phyloP scores from a whole-genome alignment of 2,329 filamentous ascomycete species.

The Dendrostoma leiphaemia region DNA sequence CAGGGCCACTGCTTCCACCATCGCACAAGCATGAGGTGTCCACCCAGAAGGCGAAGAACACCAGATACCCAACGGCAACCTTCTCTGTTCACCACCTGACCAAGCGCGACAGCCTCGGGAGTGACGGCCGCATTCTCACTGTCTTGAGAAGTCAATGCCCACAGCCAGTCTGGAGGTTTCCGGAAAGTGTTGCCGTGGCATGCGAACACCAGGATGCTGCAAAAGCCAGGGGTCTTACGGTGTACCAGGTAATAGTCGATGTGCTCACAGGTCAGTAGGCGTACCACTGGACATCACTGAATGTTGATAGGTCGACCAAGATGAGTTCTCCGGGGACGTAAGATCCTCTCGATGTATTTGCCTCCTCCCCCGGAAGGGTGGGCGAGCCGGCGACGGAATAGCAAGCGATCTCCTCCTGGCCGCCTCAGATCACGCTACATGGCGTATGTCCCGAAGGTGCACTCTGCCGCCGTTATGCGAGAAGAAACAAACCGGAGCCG shows the following conservation, averaged over 20 bases:
- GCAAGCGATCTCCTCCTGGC: constrained; percentile 7
- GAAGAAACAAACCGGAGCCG: neutral
- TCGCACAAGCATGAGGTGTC: constrained; percentile 12
- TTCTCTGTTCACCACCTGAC: neutral
- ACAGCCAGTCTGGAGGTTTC: neutral
- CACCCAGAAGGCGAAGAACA: neutral
- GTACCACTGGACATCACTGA: neutral
- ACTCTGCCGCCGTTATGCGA: neutral
- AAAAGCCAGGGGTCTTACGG: constrained; percentile 1
- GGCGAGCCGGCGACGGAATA: no score
- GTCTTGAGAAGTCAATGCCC: no score
- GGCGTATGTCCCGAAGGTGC: constrained; percentile 2
- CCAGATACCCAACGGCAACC: neutral
- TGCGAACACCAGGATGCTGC: constrained; percentile 10
- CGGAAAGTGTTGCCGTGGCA: constrained; percentile 7
- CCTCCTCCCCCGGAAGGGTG: neutral
- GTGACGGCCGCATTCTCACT: neutral
- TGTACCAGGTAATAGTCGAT: neutral
- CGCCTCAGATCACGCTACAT: constrained; percentile 16
- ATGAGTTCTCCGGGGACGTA: neutral
- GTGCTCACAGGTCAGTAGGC: neutral
- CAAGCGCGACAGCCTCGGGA: neutral
- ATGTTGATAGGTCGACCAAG: neutral
- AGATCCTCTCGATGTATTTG: neutral
- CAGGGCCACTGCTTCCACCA: constrained; percentile 12